A percentile compares a stretch with the other conserved stretches of the same genome.
phyloP scores from a whole-genome alignment of 23 red algal genomes.

The Gracilaria domingensis region DNA sequence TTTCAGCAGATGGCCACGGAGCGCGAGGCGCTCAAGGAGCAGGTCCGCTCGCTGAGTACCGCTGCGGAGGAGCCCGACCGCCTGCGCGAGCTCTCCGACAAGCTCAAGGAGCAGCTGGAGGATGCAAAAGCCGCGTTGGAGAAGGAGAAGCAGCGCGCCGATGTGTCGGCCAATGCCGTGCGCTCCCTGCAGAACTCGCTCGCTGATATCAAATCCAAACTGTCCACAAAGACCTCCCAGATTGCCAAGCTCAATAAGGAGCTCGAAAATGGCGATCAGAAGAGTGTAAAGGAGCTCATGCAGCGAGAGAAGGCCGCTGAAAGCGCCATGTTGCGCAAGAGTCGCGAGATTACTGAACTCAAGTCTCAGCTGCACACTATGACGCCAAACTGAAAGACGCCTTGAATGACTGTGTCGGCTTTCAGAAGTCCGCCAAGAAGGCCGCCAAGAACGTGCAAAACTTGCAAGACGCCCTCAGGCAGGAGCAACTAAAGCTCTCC shows the following conservation, averaged over 20 bases:
- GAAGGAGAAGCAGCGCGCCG: constrained; percentile 35
- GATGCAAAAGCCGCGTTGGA: constrained; percentile 44
- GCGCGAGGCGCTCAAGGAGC: constrained; percentile 33
- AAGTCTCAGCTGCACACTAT: constrained; percentile 14
- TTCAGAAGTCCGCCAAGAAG: constrained; percentile 42
- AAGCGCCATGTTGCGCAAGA: constrained; percentile 65
- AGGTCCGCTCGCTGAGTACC: constrained; percentile 8
- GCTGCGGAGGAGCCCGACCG: constrained; percentile 31
- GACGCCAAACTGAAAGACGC: constrained; percentile 36
- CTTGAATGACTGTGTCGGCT: constrained; percentile 46
- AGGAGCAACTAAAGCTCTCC: constrained; percentile 4
- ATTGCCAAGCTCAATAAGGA: constrained; percentile 55
- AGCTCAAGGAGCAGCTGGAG: constrained; percentile 54
- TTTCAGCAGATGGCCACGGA: constrained; percentile 71
- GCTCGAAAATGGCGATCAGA: constrained; percentile 61
- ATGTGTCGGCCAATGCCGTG: constrained; percentile 37
- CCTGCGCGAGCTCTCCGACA: neutral
- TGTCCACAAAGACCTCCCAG: constrained; percentile 21
- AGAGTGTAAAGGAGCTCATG: constrained; percentile 63
- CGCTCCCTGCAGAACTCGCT: constrained; percentile 41
- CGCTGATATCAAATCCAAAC: constrained; percentile 17
- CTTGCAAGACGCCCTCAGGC: constrained; percentile 34
- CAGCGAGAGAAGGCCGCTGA: constrained; percentile 66
- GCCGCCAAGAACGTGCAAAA: constrained; percentile 34
- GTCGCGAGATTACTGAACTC: constrained; percentile 52